phyloP scores from a whole-genome alignment of 139 green algal genomes.

The Tetradesmus obliquus region DNA sequence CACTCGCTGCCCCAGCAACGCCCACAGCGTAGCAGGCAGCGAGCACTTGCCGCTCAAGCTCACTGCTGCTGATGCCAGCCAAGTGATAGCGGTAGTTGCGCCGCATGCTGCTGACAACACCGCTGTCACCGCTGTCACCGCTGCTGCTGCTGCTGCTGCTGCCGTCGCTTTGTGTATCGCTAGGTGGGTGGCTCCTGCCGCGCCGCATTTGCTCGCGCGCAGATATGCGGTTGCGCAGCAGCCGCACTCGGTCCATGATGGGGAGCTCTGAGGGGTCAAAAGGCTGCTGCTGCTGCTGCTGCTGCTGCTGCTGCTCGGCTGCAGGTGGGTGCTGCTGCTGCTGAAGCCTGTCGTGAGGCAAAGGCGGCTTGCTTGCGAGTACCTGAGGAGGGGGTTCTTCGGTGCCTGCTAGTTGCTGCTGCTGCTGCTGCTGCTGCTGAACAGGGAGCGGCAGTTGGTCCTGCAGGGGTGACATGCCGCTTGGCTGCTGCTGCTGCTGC shows the following conservation, averaged over 20 bases:
- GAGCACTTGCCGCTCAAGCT: background rate
- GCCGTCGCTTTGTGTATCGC: background rate
- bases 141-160: background rate
- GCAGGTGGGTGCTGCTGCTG: background rate
- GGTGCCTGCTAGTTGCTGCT: background rate
- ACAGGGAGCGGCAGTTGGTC: background rate
- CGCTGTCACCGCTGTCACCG: no score
- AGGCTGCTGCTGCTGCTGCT: background rate
- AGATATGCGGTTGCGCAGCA: slow-evolving; percentile 5
- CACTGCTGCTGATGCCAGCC: background rate
- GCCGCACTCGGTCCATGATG: slow-evolving; percentile 25
- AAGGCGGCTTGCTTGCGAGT: background rate
- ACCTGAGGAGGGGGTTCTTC: no score
- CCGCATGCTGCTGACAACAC: background rate
- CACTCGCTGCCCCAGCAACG: background rate
- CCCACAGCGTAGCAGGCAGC: background rate
- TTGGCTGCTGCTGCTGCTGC: background rate
- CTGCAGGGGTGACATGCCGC: background rate
- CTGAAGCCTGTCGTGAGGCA: background rate
- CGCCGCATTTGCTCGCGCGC: background rate
- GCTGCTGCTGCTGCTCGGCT: background rate
- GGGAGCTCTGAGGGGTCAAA: slow-evolving; percentile 28
- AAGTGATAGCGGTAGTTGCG: background rate
- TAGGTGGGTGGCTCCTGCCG: background rate
- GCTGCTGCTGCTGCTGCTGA: background rate